Conservation (phyloP, 116 monocot genomes). For the Phalaenopsis hybrid region DNA sequence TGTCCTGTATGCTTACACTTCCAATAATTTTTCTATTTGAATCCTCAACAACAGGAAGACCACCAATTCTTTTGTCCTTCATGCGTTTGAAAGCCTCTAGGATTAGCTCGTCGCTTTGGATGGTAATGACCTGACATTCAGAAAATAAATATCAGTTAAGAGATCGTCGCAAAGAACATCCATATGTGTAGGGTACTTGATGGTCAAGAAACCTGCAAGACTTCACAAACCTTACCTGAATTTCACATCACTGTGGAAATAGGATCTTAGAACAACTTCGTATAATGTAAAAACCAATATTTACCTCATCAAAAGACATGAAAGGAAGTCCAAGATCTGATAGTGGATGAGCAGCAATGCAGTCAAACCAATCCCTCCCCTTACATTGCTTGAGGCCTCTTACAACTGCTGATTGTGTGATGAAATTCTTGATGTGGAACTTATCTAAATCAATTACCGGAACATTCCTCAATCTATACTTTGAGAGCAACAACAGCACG, state of each 20-base stretch:
- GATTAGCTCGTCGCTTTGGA: slow-evolving; percentile 64
- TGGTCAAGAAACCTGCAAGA: not conserved
- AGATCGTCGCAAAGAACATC: not conserved
- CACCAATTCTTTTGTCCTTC: slow-evolving; percentile 73
- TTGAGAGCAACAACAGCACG: slow-evolving; percentile 81
- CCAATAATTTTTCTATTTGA: slow-evolving; percentile 58
- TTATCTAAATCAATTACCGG: slow-evolving; percentile 64
- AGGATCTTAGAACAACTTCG: not conserved
- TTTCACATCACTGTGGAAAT: not conserved
- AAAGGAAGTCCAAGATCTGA: slow-evolving; percentile 91
- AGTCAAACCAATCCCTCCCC: slow-evolving; percentile 92
- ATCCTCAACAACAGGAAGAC: slow-evolving; percentile 71
- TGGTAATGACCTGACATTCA: slow-evolving; percentile 51
- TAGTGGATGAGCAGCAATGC: slow-evolving; percentile 56
- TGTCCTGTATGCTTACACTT: slow-evolving; percentile 67
- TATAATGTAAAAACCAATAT: not conserved
- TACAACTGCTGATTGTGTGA: slow-evolving; percentile 84
- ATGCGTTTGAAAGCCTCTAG: slow-evolving; percentile 84
- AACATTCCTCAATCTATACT: slow-evolving; percentile 85
- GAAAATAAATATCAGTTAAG: not conserved
- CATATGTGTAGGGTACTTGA: not conserved
- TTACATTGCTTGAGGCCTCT: slow-evolving; percentile 67
- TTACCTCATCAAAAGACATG: slow-evolving; percentile 77
- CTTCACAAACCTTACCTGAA: not conserved
- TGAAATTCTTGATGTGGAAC: slow-evolving; percentile 70